A percentile compares a stretch with the other conserved stretches of the same genome.
phyloP scores from a whole-genome alignment of 371 early-diverging fungal species.

The Haplosporangium sp. region DNA sequence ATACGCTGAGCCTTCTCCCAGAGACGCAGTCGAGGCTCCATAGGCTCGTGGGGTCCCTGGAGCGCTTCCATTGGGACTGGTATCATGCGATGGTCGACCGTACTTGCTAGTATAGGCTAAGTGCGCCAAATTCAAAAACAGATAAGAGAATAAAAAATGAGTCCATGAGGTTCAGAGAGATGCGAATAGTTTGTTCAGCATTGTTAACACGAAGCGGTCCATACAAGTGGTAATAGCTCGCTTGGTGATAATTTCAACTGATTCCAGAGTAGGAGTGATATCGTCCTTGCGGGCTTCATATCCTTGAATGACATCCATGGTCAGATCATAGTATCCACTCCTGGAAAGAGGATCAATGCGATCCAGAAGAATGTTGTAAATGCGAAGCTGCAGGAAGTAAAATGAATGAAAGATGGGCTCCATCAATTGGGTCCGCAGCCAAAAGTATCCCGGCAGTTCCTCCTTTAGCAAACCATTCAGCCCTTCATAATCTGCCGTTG shows the following conservation, averaged over 20 bases:
- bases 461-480: constrained; percentile 76
- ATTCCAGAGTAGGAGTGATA: constrained; percentile 40
- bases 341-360: constrained; percentile 65
- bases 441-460: constrained; percentile 77
- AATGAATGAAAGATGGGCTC: constrained; percentile 81
- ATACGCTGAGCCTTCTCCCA: neutral
- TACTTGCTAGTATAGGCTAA: constrained; percentile 47
- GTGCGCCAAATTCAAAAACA: neutral
- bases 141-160: neutral
- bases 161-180: neutral
- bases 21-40: constrained; percentile 20
- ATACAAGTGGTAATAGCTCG: constrained; percentile 30
- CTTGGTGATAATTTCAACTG: constrained; percentile 48
- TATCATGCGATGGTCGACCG: constrained; percentile 20
- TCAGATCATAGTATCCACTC: constrained; percentile 53
- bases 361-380: constrained; percentile 66
- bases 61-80: constrained; percentile 24
- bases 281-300: constrained; percentile 51
- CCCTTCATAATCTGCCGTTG: constrained; percentile 80
- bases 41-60: constrained; percentile 20
- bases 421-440: constrained; percentile 68
- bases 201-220: neutral
- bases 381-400: constrained; percentile 74
- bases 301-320: constrained; percentile 49
- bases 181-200: neutral